phyloP scores from a whole-genome alignment of 805 yeast genomes.

The Zygosaccharomyces pseudorouxii region DNA sequence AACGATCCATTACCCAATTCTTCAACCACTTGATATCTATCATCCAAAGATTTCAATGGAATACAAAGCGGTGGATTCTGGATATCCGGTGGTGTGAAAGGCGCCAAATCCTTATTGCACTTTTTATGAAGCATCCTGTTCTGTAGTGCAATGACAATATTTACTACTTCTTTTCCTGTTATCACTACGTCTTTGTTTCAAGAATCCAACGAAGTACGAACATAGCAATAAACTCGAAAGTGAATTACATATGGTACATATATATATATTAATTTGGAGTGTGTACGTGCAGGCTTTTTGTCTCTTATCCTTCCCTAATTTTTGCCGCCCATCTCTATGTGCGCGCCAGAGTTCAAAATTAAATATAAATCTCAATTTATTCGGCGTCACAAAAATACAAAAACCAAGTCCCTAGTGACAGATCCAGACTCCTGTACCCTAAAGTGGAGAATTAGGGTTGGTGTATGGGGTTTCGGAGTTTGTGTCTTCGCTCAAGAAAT shows the following conservation, averaged over 20 bases:
- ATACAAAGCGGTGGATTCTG: slow-evolving; percentile 39
- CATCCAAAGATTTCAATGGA: slow-evolving; percentile 41
- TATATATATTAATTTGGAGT: neutral
- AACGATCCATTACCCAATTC: slow-evolving; percentile 71
- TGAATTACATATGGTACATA: neutral
- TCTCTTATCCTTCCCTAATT: neutral
- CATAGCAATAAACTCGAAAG: too few relatives aligned
- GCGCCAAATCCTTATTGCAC: slow-evolving; percentile 10
- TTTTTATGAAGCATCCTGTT: slow-evolving; percentile 13
- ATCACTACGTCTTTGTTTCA: neutral
- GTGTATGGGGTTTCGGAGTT: neutral
- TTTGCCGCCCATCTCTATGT: slow-evolving; percentile 1
- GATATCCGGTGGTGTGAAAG: slow-evolving; percentile 37
- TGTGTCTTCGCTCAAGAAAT: too few relatives aligned
- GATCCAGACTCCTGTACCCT: neutral
- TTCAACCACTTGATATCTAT: slow-evolving; percentile 47
- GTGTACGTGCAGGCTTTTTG: neutral
- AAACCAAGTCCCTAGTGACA: too few relatives aligned
- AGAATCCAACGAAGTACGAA: neutral
- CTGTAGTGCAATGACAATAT: neutral
- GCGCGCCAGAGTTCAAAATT: neutral
- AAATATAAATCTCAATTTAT: neutral
- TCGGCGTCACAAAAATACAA: neutral
- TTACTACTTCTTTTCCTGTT: neutral
- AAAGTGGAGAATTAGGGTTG: neutral